Evolutionary conservation across 345 rosid species (phyloP).

Genomic region (Populus davidiana): DNA sequence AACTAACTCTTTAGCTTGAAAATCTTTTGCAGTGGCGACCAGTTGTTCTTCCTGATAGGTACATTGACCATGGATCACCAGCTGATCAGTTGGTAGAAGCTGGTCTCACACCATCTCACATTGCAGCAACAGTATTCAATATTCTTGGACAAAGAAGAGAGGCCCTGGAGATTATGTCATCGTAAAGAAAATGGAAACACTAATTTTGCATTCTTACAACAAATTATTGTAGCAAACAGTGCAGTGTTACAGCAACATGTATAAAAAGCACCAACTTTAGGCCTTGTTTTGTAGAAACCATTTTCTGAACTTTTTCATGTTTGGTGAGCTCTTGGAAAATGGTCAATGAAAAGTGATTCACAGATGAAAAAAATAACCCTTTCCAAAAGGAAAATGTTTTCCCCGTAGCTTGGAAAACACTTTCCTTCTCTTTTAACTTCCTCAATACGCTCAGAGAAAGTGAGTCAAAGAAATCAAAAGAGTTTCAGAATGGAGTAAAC

Average conservation of each 20-base stretch:
- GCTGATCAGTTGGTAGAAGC: conserved; percentile 64
- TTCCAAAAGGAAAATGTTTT: too few relatives aligned
- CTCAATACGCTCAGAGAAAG: conserved; percentile 41
- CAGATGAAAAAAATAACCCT: too few relatives aligned
- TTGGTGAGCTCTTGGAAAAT: too few relatives aligned
- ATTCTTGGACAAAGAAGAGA: conserved; percentile 59
- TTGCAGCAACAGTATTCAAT: conserved; percentile 79
- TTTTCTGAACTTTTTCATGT: background rate
- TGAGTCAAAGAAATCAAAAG: conserved; percentile 9
- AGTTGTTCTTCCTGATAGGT: conserved; percentile 67
- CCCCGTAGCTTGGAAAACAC: too few relatives aligned
- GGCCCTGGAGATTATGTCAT: conserved; percentile 56
- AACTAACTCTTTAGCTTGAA: background rate
- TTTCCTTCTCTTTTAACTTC: conserved; percentile 12
- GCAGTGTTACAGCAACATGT: background rate
- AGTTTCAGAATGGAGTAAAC: conserved; percentile 40
- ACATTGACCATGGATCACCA: conserved; percentile 85
- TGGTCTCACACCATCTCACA: conserved; percentile 84
- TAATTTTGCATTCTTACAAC: background rate
- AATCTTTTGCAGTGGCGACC: conserved; percentile 74
- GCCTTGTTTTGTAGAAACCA: too few relatives aligned
- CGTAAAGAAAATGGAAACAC: background rate
- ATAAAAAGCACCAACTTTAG: background rate
- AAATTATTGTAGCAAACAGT: background rate
- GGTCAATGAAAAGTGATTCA: too few relatives aligned